Percentiles rank a stretch among this genome's conserved stretches.
Evolutionary conservation across 75 land plant species (phyloP).

Genomic region (Pinus albicaulis): DNA sequence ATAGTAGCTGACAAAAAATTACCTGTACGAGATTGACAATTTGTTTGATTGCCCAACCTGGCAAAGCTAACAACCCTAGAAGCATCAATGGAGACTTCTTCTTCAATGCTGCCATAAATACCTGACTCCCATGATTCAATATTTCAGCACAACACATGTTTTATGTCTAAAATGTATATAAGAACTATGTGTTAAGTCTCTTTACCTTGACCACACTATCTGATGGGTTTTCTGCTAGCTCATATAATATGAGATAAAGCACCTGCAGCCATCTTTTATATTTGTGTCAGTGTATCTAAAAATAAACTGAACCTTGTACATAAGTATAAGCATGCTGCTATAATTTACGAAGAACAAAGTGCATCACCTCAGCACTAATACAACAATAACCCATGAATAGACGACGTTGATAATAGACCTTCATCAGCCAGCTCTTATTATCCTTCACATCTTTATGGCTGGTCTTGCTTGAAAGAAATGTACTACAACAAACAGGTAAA

Average conservation of each 20-base stretch:
- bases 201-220: constrained; percentile 55
- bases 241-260: constrained; percentile 76
- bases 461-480: constrained; percentile 82
- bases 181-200: not conserved
- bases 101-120: constrained; percentile 27
- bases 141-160: not conserved
- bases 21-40: constrained; percentile 93
- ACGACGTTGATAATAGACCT: constrained; percentile 77
- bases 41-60: constrained; percentile 95
- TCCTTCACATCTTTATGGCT: constrained; percentile 99
- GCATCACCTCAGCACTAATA: constrained; percentile 79
- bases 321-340: not conserved
- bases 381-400: constrained; percentile 91
- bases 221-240: constrained; percentile 49
- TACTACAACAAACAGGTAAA: constrained; percentile 41
- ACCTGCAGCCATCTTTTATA: constrained; percentile 48
- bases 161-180: not conserved
- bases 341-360: not conserved
- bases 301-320: too few species aligned
- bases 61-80: constrained; percentile 41
- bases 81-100: constrained; percentile 29
- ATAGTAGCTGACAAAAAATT: not conserved
- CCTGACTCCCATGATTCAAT: constrained; percentile 32
- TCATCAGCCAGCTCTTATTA: constrained; percentile 81
- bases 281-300: not conserved